These are phyloP conservation scores for Candida loeiensis DNA, from an alignment of 805 yeast species.

Conservation along the genomic window DNA sequence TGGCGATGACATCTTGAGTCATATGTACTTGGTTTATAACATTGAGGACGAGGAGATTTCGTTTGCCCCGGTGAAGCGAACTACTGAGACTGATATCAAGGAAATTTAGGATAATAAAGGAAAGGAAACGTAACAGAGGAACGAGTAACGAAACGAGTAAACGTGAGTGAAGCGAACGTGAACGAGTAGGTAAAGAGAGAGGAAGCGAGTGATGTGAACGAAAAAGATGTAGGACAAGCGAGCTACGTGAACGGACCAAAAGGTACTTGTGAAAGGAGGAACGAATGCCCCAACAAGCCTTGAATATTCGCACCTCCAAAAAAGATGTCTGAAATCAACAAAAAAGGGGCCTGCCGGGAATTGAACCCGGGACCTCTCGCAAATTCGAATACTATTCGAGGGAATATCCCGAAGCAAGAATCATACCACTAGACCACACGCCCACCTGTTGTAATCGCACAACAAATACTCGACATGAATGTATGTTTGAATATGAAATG, in stretches of 20 bases:
- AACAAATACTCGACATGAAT: neutral
- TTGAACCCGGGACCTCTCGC: slow-evolving; percentile 9
- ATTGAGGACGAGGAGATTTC: slow-evolving; percentile 53
- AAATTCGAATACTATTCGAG: slow-evolving; percentile 1
- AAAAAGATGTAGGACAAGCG: neutral
- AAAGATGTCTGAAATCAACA: no score
- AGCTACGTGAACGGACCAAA: no score
- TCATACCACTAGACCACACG: slow-evolving; percentile 9
- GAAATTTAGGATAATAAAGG: slow-evolving; percentile 3
- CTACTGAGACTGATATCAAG: slow-evolving; percentile 32
- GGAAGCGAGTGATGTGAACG: neutral
- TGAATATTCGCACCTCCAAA: neutral
- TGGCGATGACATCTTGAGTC: slow-evolving; percentile 63
- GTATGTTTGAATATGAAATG: no score
- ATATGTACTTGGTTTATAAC: slow-evolving; percentile 62
- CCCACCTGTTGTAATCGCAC: neutral
- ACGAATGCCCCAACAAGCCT: no score
- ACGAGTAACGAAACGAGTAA: no score
- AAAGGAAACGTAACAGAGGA: neutral
- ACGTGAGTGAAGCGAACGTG: no score
- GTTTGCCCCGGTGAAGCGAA: slow-evolving; percentile 29
- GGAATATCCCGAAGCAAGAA: slow-evolving; percentile 6
- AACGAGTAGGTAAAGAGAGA: neutral
- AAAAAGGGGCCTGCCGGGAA: slow-evolving; percentile 8
- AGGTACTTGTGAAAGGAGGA: no score